Percentiles rank a stretch among this genome's conserved stretches.
These are phyloP conservation scores for Cercospora sesami DNA, from an alignment of 2,329 filamentous ascomycete species.

Conservation along the genomic window DNA sequence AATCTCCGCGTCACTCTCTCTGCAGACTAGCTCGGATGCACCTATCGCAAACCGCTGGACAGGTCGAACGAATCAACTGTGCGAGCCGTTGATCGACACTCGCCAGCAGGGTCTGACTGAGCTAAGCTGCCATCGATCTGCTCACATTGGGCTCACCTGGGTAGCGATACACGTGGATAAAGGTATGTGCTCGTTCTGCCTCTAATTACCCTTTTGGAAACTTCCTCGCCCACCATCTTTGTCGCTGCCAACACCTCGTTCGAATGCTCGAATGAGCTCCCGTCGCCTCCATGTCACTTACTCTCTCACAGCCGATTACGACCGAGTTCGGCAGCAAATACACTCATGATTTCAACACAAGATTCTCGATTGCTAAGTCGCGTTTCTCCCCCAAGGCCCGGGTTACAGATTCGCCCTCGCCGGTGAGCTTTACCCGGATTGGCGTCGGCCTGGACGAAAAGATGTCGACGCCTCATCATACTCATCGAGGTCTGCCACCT, in stretches of 20 bases:
- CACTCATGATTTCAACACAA: slow-evolving; percentile 51
- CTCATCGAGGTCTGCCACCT: slow-evolving; percentile 56
- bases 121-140: slow-evolving; percentile 23
- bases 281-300: slow-evolving; percentile 50
- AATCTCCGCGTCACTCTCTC: slow-evolving; percentile 27
- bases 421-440: slow-evolving; percentile 44
- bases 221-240: neutral
- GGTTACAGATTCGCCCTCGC: slow-evolving; percentile 38
- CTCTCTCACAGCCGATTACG: slow-evolving; percentile 51
- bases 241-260: slow-evolving; percentile 15
- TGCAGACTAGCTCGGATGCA: slow-evolving; percentile 26
- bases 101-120: slow-evolving; percentile 25
- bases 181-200: slow-evolving; percentile 9
- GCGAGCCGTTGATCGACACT: slow-evolving; percentile 23
- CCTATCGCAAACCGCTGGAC: slow-evolving; percentile 16
- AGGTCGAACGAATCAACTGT: slow-evolving; percentile 25
- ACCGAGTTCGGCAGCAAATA: slow-evolving; percentile 50
- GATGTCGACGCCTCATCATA: slow-evolving; percentile 55
- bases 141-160: slow-evolving; percentile 21
- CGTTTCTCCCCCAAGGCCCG: slow-evolving; percentile 45
- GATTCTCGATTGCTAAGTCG: slow-evolving; percentile 42
- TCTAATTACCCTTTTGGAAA: neutral
- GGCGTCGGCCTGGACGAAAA: slow-evolving; percentile 40
- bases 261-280: slow-evolving; percentile 20
- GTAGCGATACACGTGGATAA: slow-evolving; percentile 14